phyloP scores from a whole-genome alignment of 2,329 filamentous ascomycete genomes.

The Penicillium paneum region DNA sequence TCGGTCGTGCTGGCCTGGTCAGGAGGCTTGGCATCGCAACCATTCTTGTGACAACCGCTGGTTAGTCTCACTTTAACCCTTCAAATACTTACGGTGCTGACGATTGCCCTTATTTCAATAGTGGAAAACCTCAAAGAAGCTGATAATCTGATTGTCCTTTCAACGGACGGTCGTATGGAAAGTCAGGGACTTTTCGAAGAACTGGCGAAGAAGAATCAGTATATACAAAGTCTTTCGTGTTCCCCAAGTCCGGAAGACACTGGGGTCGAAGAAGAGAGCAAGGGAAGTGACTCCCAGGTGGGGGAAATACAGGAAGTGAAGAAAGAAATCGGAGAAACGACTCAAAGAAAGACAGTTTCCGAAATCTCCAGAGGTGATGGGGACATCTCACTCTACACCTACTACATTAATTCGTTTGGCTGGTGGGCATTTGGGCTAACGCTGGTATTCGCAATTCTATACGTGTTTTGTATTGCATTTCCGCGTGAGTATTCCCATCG shows the following conservation, averaged over 20 bases:
- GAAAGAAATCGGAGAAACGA: neutral
- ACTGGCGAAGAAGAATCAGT: neutral
- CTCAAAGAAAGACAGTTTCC: neutral
- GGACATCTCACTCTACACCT: neutral
- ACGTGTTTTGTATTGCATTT: too few species aligned
- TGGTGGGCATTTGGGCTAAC: neutral
- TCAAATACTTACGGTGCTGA: neutral
- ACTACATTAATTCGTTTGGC: neutral
- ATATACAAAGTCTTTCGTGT: neutral
- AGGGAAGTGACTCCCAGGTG: neutral
- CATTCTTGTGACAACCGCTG: neutral
- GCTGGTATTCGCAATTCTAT: neutral
- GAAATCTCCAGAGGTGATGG: neutral
- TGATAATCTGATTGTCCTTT: neutral
- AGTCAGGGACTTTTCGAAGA: neutral
- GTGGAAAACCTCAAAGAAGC: neutral
- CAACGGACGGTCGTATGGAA: neutral
- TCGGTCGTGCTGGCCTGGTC: neutral
- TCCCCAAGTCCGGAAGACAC: neutral
- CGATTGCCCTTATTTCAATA: neutral
- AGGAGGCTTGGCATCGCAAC: neutral
- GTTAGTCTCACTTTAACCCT: neutral
- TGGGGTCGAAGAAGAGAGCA: neutral
- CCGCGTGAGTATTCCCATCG: too few species aligned
- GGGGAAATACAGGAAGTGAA: neutral